Evolutionary conservation across 495 filamentous ascomycete genomes (phyloP), one percentile per base, ranked within the genome.

Genomic region (Daldinia loculata): DNA sequence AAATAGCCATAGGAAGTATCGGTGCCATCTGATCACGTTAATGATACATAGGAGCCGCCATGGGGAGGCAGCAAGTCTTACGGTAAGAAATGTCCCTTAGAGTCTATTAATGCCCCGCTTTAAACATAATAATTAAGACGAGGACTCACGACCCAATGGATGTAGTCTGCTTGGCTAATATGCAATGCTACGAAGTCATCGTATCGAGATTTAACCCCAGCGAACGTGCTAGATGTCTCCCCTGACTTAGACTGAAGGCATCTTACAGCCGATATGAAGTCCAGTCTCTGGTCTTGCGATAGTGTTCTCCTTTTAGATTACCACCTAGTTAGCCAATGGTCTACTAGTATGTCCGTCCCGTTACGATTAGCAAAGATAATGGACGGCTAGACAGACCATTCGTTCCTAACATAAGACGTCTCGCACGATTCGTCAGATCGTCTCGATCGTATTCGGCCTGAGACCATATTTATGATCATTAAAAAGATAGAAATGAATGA

Each of bases 141-240:
- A 41, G 26, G 14, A 74, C 75, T 56, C 63, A 77, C 75, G 45
- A 71, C 69, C 60, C 82, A 79, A 67, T 84, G 84, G 53, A 85
- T 80, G 56, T 82, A 80, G 9, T 79, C 79, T 0, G 78, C 79
- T 55, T 61, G 48, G 60, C 53, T 51, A 36, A 65, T 70, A 76
- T 81, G 70, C 53, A 83, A 36, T 71, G 77, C 82, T 29, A 79
- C 73, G 66, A 83, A 85, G 53, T 86, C 84, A 66, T 85, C 83
- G 58, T 79, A 80, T 2, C 83, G 79, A 55, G 74, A 79, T 19
- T 71, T 72, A 5, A 81, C 81, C 2, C 83, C 83, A 2, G 83
- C 76, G 48, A 70, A 84, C 0, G 73, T 66, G 15, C 67, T 55
- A 8, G 63, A 70, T 6, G 76, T 75, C 14, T 72, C 55, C 7